Evolutionary conservation across 2,329 filamentous ascomycete genomes (phyloP).

Genomic region (Cyphellophora attinorum): DNA sequence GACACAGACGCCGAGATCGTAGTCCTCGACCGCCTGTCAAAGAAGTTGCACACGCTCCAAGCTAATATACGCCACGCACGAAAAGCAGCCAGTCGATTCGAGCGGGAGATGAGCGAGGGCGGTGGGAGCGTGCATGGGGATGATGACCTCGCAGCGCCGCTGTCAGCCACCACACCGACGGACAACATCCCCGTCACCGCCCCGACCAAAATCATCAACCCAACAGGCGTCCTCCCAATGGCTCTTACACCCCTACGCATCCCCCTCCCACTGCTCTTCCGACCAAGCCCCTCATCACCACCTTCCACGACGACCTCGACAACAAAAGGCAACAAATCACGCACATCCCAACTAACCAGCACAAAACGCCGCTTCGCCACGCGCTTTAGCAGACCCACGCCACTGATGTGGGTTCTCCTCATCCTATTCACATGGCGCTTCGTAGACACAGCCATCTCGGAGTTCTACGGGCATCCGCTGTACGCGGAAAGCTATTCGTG

Average conservation of each 20-base stretch:
- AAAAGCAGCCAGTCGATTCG: conserved; percentile 28
- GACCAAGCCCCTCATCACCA: neutral
- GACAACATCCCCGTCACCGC: conserved; percentile 8
- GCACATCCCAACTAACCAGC: conserved; percentile 4
- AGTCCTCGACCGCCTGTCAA: conserved; percentile 25
- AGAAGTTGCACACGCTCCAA: conserved; percentile 29
- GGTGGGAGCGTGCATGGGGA: conserved; percentile 7
- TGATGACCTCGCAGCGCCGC: conserved; percentile 9
- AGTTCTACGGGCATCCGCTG: conserved; percentile 41
- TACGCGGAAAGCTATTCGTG: conserved; percentile 39
- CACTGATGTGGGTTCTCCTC: conserved; percentile 23
- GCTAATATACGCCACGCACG: conserved; percentile 32
- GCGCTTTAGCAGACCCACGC: conserved; percentile 16
- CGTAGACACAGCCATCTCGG: conserved; percentile 38
- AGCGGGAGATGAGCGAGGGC: conserved; percentile 23
- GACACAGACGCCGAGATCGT: conserved; percentile 20
- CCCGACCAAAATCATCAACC: conserved; percentile 2
- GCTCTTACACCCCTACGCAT: conserved; percentile 44
- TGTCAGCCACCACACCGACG: conserved; percentile 9
- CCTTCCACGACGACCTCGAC: neutral
- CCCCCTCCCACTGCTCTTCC: conserved; percentile 31
- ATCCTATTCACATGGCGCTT: conserved; percentile 34
- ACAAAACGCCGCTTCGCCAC: conserved; percentile 16
- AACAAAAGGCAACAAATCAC: conserved; percentile 4
- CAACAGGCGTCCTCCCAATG: conserved; percentile 31